A percentile compares a stretch with the other conserved stretches of the same genome.
Evolutionary conservation across 2,329 filamentous ascomycete species (phyloP).

Genomic region (Piedraia hortae): DNA sequence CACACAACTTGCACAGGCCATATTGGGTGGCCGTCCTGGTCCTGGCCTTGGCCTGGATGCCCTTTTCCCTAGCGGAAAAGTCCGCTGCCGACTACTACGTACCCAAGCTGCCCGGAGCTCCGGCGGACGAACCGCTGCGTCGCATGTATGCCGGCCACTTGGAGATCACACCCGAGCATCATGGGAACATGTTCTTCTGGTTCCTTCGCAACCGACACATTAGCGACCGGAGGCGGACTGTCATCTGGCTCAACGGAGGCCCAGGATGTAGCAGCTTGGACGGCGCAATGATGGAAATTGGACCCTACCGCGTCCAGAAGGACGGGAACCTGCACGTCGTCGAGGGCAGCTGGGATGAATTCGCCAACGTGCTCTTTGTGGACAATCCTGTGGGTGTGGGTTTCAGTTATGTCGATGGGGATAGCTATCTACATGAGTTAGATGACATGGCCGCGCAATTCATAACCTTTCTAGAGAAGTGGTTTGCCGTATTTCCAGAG

Average conservation of each 20-base stretch:
- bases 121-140: slow-evolving; percentile 34
- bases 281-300: slow-evolving; percentile 85
- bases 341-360: slow-evolving; percentile 95
- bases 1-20: too few species aligned
- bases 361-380: slow-evolving; percentile 86
- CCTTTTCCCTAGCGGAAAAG: slow-evolving; percentile 17
- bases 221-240: slow-evolving; percentile 64
- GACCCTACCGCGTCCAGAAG: slow-evolving; percentile 65
- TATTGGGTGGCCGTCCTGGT: slow-evolving; percentile 1
- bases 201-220: slow-evolving; percentile 91
- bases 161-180: slow-evolving; percentile 57
- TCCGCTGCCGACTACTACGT: slow-evolving; percentile 75
- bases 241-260: slow-evolving; percentile 92
- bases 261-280: slow-evolving; percentile 96
- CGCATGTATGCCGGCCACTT: slow-evolving; percentile 99
- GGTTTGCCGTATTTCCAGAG: slow-evolving; percentile 71
- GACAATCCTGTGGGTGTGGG: slow-evolving; percentile 93
- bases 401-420: slow-evolving; percentile 80
- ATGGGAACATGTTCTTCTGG: slow-evolving; percentile 97
- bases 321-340: slow-evolving; percentile 47
- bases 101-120: slow-evolving; percentile 56
- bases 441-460: slow-evolving; percentile 77
- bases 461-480: slow-evolving; percentile 68
- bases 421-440: slow-evolving; percentile 65
- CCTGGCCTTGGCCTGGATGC: slow-evolving; percentile 1